phyloP scores from a whole-genome alignment of 2,329 filamentous ascomycete species.

The Clarireedia paspali region DNA sequence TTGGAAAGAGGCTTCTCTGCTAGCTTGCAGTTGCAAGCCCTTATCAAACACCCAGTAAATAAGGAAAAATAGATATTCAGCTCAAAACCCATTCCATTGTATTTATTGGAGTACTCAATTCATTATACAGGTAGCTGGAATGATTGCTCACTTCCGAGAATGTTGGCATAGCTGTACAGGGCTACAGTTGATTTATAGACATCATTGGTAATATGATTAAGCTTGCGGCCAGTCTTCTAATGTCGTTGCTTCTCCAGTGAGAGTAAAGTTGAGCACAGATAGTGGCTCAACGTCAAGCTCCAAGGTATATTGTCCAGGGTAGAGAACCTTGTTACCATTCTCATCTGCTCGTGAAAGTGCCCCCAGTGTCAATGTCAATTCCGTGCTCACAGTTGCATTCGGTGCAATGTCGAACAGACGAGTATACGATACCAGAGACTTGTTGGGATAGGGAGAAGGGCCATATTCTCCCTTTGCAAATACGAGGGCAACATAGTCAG shows the following conservation, averaged over 20 bases:
- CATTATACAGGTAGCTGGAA: too few relatives aligned
- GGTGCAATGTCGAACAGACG: constrained; percentile 27
- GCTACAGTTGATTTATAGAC: too few relatives aligned
- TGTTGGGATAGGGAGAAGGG: constrained; percentile 43
- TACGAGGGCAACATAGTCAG: constrained; percentile 45
- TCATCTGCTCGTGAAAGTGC: constrained; percentile 42
- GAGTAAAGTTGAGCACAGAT: constrained; percentile 35
- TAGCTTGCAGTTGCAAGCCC: too few relatives aligned
- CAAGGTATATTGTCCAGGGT: constrained; percentile 44
- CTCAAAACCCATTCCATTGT: too few relatives aligned
- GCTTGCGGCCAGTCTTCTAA: constrained; percentile 31
- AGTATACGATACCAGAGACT: constrained; percentile 43
- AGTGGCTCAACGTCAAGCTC: constrained; percentile 38
- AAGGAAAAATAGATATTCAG: too few relatives aligned
- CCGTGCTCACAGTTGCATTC: constrained; percentile 27
- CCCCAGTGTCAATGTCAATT: constrained; percentile 39
- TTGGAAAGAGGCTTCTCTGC: too few relatives aligned
- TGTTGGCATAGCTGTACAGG: too few relatives aligned
- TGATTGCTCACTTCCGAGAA: too few relatives aligned
- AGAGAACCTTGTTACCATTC: constrained; percentile 42
- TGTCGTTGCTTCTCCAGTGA: constrained; percentile 37
- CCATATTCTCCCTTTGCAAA: constrained; percentile 42
- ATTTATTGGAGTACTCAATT: too few relatives aligned
- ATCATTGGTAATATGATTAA: too few relatives aligned
- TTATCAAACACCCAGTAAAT: too few relatives aligned